Evolutionary conservation across 768 basidiomycete species (phyloP), one percentile per base, ranked within the genome.

Genomic region (Artomyces pyxidatus): DNA sequence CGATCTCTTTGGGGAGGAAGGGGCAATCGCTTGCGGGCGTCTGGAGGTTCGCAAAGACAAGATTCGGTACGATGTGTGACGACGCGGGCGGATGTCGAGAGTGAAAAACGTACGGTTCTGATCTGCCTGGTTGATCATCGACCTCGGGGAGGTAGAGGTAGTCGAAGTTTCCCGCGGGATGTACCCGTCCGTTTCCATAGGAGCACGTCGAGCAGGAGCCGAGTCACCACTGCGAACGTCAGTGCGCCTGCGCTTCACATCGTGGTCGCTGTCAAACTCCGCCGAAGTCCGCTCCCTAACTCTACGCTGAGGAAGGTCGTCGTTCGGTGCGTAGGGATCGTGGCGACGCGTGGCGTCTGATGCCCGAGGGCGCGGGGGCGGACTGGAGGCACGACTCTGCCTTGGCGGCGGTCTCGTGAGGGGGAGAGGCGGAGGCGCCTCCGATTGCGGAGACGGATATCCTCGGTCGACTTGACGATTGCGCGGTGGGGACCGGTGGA

Each of bases 1-100:
- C 55, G 55, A 42, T 54, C 53, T 14, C 45, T 54, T 52, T 56
- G 55, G 17, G 52, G 37, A 50, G 55, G 52, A n/a, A 56, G 27
- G 14, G 55, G 55, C 17, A 40, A 41, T 32, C 53, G 37, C 41
- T 49, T 48, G 25, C 55, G 55, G 23, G 49, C 41, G 42, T 52
- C 55, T 56, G 46, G 47, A 43, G 25, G 48, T 43, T 29, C 47
- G 23, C 47, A 46, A 44, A 53, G 42, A 41, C 40, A 42, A 48
- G 42, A n/a, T 29, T 45, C 32, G 42, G 39, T 49, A 23, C 35
- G 35, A 44, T 25, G 49, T 45, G 45, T 19, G 35, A 56, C 35
- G 40, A 42, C 52, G 52, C 43, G 37, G 52, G 35, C n/a, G 22
- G 16, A 28, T 26, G 30, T 16, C 32, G 43, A 44, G 29, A 29